Conservation (phyloP, 1,139 yeast genomes). For the Yamadazyma songkhlaensis region DNA sequence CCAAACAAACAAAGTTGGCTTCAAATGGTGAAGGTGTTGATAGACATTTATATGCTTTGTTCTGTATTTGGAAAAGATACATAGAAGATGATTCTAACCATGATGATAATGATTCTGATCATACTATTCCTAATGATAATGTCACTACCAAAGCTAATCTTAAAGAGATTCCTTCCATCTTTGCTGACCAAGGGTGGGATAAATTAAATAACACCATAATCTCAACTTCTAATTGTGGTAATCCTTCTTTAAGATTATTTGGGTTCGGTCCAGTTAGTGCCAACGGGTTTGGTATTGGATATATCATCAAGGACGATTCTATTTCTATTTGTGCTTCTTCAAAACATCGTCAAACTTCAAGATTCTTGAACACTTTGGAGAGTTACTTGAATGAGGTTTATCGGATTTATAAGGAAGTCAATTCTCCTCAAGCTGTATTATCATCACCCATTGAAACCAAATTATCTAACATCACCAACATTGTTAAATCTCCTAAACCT, state of each 20-base stretch:
- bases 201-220: slow-evolving; percentile 54
- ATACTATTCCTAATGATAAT: slow-evolving; percentile 21
- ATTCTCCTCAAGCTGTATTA: slow-evolving; percentile 14
- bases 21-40: slow-evolving; percentile 84
- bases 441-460: slow-evolving; percentile 16
- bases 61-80: slow-evolving; percentile 84
- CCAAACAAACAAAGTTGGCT: slow-evolving; percentile 64
- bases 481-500: slow-evolving; percentile 1
- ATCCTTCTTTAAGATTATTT: slow-evolving; percentile 80
- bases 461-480: slow-evolving; percentile 3
- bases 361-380: slow-evolving; percentile 74
- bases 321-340: slow-evolving; percentile 86
- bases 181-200: slow-evolving; percentile 70
- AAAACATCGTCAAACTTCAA: slow-evolving; percentile 83
- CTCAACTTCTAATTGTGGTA: slow-evolving; percentile 58
- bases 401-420: slow-evolving; percentile 48
- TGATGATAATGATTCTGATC: slow-evolving; percentile 19
- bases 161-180: slow-evolving; percentile 42
- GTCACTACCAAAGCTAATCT: slow-evolving; percentile 14
- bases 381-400: slow-evolving; percentile 66
- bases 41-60: slow-evolving; percentile 83
- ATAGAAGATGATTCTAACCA: slow-evolving; percentile 33
- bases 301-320: slow-evolving; percentile 81
- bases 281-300: slow-evolving; percentile 90
- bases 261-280: slow-evolving; percentile 93